phyloP scores from a whole-genome alignment of 225 moss, liverwort and hornwort species.

The Sphagnum contortum region DNA sequence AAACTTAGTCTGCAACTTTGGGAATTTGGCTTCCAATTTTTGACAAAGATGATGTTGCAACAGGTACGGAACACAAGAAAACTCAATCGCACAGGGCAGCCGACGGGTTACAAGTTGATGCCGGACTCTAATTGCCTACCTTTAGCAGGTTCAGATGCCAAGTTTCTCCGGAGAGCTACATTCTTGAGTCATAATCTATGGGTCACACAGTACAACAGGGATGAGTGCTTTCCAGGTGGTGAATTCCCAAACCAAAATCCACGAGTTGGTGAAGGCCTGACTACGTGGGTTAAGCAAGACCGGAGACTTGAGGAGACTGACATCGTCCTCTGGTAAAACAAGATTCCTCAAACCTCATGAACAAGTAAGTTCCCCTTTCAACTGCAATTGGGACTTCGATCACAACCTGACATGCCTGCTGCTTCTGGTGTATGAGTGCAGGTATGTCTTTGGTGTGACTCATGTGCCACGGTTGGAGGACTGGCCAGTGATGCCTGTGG shows the following conservation, averaged over 20 bases:
- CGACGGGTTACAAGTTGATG: constrained; percentile 76
- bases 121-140: constrained; percentile 87
- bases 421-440: constrained; percentile 10
- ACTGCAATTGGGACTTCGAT: no score
- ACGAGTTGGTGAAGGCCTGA: constrained; percentile 72
- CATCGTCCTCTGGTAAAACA: constrained; percentile 66
- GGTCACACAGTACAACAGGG: constrained; percentile 65
- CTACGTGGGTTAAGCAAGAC: constrained; percentile 69
- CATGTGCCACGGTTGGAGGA: constrained; percentile 79
- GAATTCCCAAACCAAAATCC: constrained; percentile 96
- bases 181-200: constrained; percentile 81
- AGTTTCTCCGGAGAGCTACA: constrained; percentile 72
- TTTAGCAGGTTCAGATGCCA: constrained; percentile 71
- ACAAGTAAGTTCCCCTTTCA: no score
- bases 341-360: no score
- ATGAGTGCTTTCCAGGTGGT: constrained; percentile 77
- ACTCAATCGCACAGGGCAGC: constrained; percentile 68
- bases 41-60: not conserved
- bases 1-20: not conserved
- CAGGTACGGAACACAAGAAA: constrained; percentile 78
- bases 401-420: not conserved
- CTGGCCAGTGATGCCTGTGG: constrained; percentile 96
- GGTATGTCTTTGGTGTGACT: constrained; percentile 82
- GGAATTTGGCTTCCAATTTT: not conserved
- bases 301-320: constrained; percentile 79